These are phyloP conservation scores for Arthromyces matolae DNA, from an alignment of 768 basidiomycete species.

Conservation along the genomic window DNA sequence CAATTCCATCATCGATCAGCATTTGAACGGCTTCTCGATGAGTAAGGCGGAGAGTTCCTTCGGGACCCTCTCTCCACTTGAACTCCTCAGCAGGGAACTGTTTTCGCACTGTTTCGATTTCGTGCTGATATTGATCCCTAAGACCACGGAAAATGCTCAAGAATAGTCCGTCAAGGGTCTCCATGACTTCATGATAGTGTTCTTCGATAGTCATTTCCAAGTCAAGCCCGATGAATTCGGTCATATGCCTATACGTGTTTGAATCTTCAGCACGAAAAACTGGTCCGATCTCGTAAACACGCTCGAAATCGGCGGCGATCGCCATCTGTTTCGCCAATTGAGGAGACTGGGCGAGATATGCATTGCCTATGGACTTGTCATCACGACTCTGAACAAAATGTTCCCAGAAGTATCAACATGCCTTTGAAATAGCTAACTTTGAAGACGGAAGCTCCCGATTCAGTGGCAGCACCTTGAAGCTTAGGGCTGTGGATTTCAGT, in stretches of 20 bases:
- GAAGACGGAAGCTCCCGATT: conserved; percentile 96
- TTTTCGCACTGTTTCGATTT: conserved; percentile 75
- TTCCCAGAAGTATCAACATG: conserved; percentile 20
- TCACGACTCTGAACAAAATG: background rate
- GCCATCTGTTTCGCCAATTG: conserved; percentile 99
- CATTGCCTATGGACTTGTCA: conserved; percentile 53
- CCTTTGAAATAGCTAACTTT: conserved; percentile 98
- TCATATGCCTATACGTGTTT: conserved; percentile 96
- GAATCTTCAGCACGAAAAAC: conserved; percentile 98
- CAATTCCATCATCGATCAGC: conserved; percentile 81
- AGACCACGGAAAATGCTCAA: conserved; percentile 84
- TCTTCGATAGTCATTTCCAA: conserved; percentile 98
- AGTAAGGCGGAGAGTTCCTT: conserved; percentile 80
- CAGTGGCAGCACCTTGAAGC: conserved; percentile 94
- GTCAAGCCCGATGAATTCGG: conserved; percentile 98
- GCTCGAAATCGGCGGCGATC: conserved; percentile 96
- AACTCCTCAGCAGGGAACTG: conserved; percentile 97
- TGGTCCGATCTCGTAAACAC: conserved; percentile 94
- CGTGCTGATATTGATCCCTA: conserved; percentile 68
- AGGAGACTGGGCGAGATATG: conserved; percentile 94
- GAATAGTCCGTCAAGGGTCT: conserved; percentile 84
- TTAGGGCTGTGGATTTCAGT: conserved; percentile 97
- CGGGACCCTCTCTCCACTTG: conserved; percentile 87
- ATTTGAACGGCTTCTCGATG: conserved; percentile 88
- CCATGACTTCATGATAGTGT: conserved; percentile 97